phyloP scores from a whole-genome alignment of 176 grass and related monocot genomes.

The Bonia amplexicaulis region DNA sequence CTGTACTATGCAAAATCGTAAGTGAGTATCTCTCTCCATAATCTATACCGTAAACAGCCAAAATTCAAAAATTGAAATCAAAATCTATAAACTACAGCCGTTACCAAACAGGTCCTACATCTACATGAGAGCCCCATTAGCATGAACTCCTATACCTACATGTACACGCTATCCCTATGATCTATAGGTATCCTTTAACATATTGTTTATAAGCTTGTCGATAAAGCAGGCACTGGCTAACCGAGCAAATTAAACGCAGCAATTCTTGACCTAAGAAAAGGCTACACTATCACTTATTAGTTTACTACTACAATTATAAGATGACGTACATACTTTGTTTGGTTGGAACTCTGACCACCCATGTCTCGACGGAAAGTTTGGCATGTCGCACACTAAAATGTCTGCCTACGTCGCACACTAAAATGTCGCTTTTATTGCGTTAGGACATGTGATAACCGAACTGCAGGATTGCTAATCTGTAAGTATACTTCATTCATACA shows the following conservation, averaged over 20 bases:
- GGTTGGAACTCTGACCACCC: conserved; percentile 16
- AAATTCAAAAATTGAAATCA: no score
- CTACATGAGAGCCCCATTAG: background rate
- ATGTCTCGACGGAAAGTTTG: conserved; percentile 40
- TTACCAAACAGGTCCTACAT: no score
- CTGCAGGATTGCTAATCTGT: background rate
- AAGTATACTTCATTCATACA: background rate
- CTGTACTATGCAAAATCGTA: no score
- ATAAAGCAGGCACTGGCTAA: conserved; percentile 14
- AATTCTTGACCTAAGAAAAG: conserved; percentile 36
- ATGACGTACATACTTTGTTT: background rate
- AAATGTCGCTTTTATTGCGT: conserved; percentile 22
- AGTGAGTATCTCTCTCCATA: no score
- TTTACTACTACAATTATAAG: background rate
- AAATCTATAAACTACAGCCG: no score
- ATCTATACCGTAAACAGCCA: no score
- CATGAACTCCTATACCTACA: background rate
- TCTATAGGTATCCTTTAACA: background rate
- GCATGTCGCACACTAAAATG: conserved; percentile 25
- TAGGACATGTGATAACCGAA: background rate
- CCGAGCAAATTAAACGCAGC: background rate
- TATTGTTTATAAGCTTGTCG: background rate
- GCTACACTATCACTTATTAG: background rate
- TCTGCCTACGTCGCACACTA: background rate
- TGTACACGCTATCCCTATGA: background rate